Percentiles rank a stretch among this genome's conserved stretches.
These are phyloP conservation scores for Pseudocercospora cruenta DNA, from an alignment of 2,329 filamentous ascomycete species.

Conservation along the genomic window DNA sequence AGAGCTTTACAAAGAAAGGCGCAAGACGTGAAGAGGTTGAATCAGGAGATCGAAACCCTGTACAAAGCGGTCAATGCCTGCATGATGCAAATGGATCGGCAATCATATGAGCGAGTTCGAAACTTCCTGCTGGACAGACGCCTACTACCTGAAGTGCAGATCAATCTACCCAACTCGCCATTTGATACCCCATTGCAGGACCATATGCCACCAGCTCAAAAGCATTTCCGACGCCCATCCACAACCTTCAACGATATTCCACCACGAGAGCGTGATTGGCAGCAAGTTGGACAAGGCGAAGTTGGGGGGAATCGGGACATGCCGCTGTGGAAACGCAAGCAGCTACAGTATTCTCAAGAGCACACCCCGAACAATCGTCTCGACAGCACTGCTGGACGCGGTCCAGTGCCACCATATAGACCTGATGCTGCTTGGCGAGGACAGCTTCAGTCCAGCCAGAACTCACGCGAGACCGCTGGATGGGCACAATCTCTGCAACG, in stretches of 20 bases:
- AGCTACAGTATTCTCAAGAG: constrained; percentile 11
- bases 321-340: constrained; percentile 15
- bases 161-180: constrained; percentile 14
- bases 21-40: constrained; percentile 13
- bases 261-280: constrained; percentile 16
- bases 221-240: not conserved
- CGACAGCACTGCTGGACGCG: too few relatives aligned
- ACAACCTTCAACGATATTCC: not conserved
- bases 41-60: constrained; percentile 13
- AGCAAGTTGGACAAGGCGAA: constrained; percentile 14
- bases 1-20: constrained; percentile 18
- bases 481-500: not conserved
- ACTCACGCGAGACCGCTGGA: not conserved
- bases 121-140: constrained; percentile 14
- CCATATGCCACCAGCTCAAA: not conserved
- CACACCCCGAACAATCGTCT: too few relatives aligned
- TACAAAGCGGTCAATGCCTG: constrained; percentile 19
- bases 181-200: constrained; percentile 8
- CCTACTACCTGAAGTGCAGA: constrained; percentile 18
- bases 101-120: constrained; percentile 14
- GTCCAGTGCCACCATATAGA: too few relatives aligned
- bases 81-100: constrained; percentile 16
- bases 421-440: not conserved
- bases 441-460: not conserved
- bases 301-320: not conserved